Percentiles rank a stretch among this genome's conserved stretches.
These are phyloP conservation scores for Fusarium verrucosum DNA, from an alignment of 2,329 filamentous ascomycete species.

Conservation along the genomic window DNA sequence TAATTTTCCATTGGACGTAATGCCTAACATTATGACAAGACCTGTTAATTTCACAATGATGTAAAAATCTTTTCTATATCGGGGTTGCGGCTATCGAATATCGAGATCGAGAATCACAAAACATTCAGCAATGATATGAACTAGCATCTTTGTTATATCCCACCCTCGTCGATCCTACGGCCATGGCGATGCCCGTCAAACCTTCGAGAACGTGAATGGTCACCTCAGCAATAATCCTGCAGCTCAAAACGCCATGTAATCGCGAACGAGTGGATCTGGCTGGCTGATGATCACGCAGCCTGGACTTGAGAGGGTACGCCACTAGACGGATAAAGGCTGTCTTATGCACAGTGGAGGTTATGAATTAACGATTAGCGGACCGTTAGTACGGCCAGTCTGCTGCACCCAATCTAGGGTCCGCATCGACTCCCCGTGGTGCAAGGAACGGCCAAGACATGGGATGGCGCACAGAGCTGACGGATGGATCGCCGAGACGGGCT, in stretches of 20 bases:
- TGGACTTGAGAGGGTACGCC: constrained; percentile 4
- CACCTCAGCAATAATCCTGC: not conserved
- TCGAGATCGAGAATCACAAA: not conserved
- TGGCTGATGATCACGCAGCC: constrained; percentile 9
- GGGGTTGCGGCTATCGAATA: fast-evolving
- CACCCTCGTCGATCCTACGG: not conserved
- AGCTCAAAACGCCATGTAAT: not conserved
- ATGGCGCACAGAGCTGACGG: not conserved
- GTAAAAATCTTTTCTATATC: fast-evolving
- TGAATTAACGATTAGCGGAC: constrained; percentile 12
- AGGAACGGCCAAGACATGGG: constrained; percentile 24
- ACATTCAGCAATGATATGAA: not conserved
- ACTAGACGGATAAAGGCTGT: not conserved
- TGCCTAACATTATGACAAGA: fast-evolving
- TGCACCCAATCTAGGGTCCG: constrained; percentile 22
- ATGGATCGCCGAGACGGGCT: constrained; percentile 3
- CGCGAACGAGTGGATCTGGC: constrained; percentile 21
- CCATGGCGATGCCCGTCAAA: not conserved
- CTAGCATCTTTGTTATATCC: not conserved
- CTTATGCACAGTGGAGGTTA: constrained; percentile 17
- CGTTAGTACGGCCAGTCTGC: not conserved
- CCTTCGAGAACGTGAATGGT: not conserved
- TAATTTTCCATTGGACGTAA: not conserved
- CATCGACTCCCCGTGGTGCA: constrained; percentile 27
- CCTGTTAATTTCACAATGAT: fast-evolving